phyloP scores from a whole-genome alignment of 495 filamentous ascomycete species.

The Penicillium roqueforti region DNA sequence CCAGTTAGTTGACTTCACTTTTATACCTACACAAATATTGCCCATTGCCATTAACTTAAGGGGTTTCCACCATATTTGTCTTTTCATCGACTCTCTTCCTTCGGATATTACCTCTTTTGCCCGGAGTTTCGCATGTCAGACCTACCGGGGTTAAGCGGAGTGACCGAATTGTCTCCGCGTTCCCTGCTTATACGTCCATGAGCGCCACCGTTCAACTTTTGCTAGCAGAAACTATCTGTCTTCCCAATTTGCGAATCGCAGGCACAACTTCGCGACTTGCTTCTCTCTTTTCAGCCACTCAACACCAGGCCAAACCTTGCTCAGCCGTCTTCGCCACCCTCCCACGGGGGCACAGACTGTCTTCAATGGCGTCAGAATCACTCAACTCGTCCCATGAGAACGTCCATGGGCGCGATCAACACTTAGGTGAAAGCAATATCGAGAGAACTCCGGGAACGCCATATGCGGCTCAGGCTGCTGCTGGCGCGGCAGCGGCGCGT shows the following conservation, averaged over 20 bases:
- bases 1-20: slow-evolving; percentile 10
- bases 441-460: slow-evolving; percentile 17
- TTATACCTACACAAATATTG: slow-evolving; percentile 8
- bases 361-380: slow-evolving; percentile 43
- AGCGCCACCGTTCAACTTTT: slow-evolving; percentile 11
- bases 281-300: slow-evolving; percentile 15
- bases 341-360: slow-evolving; percentile 16
- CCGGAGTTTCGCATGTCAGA: slow-evolving; percentile 9
- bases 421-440: slow-evolving; percentile 15
- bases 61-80: slow-evolving; percentile 1
- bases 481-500: slow-evolving; percentile 30
- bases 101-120: slow-evolving; percentile 3
- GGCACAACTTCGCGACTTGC: slow-evolving; percentile 2
- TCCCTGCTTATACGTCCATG: slow-evolving; percentile 15
- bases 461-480: slow-evolving; percentile 41
- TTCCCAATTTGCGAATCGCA: slow-evolving; percentile 1
- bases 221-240: slow-evolving; percentile 10
- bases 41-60: slow-evolving; percentile 1
- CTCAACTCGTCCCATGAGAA: slow-evolving; percentile 30
- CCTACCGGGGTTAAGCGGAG: slow-evolving; percentile 29
- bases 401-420: slow-evolving; percentile 35
- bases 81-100: slow-evolving; percentile 2
- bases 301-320: slow-evolving; percentile 21
- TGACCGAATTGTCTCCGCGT: slow-evolving; percentile 22
- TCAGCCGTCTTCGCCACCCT: slow-evolving; percentile 17